Evolutionary conservation across 202 grass and related monocot genomes (phyloP), one percentile per base, ranked within the genome.

Genomic region (Saccharum hybrid): DNA sequence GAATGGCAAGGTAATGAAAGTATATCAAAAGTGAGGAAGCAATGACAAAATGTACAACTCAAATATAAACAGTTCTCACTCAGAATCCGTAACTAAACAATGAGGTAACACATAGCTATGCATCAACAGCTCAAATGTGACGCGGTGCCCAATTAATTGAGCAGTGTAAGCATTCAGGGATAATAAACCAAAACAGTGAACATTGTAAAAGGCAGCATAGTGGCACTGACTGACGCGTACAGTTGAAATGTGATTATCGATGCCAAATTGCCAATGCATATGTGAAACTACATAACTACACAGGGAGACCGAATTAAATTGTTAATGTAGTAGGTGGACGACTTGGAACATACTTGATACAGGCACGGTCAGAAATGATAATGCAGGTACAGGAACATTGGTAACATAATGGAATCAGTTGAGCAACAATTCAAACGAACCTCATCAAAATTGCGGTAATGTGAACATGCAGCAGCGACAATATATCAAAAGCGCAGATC

Each of bases 351-450:
- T 49, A 49, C 1, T 42, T 62, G 10, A 41, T 10, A 45, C 68
- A 34, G 28, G 7, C 64, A 71, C 6, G 5, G 10, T 56, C 18
- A 16, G 22, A 11, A 71, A 6, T 7, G 43, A 56, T 1, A 40
- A 39, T 69, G 37, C 34, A 7, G 46, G 11, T 8, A 66, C 3
- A 0, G 49, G 2, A 19, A 54, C 6, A 54, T 18, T 19, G 49
- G 22, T 14, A 79, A 8, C 18, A 28, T 12, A 37, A 41, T 31
- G 19, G 7, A 33, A 0, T 26, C 6, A 54, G 18, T 62, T 7
- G 48, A 74, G 8, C 28, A 74, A 12, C 49, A 74, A n/a, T 37
- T 56, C 6, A 74, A 30, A 33, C 72, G 12, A 82, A 34, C 26
- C 56, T 28, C 4, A 62, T 48, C 38, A 63, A 72, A 33, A 71